Percentiles rank a stretch among this genome's conserved stretches.
These are phyloP conservation scores for Neocatenulostroma microsporum DNA, from an alignment of 2,329 filamentous ascomycete species.

Conservation along the genomic window DNA sequence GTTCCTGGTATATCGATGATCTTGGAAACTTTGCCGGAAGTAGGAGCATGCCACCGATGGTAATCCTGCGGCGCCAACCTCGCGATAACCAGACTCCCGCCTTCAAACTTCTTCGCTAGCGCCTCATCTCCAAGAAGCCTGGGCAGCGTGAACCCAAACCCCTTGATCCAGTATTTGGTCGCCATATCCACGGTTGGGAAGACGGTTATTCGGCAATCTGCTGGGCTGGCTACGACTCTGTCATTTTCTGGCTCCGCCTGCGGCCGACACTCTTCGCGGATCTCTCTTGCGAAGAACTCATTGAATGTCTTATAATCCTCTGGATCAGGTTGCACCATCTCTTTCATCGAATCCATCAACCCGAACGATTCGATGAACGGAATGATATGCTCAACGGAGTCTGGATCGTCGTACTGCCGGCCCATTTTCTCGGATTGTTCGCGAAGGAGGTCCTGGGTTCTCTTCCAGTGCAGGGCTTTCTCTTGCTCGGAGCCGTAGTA, in stretches of 20 bases:
- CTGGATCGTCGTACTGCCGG: constrained; percentile 32
- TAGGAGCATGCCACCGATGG: constrained; percentile 28
- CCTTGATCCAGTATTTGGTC: constrained; percentile 39
- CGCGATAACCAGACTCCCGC: constrained; percentile 33
- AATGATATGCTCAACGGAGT: constrained; percentile 31
- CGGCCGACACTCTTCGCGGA: constrained; percentile 31
- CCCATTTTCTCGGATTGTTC: constrained; percentile 37
- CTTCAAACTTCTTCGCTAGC: constrained; percentile 28
- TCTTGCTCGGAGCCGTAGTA: constrained; percentile 37
- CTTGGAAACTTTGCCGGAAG: constrained; percentile 10
- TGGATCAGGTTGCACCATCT: constrained; percentile 33
- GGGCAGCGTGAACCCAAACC: constrained; percentile 32
- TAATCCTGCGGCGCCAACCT: constrained; percentile 38
- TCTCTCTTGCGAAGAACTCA: constrained; percentile 36
- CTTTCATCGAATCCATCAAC: constrained; percentile 25
- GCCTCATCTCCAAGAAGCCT: constrained; percentile 23
- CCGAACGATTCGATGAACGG: constrained; percentile 36
- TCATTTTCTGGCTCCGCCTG: constrained; percentile 30
- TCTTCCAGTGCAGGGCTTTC: constrained; percentile 31
- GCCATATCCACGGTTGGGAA: constrained; percentile 33
- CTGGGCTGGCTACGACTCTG: constrained; percentile 26
- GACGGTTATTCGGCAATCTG: constrained; percentile 35
- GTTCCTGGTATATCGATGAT: constrained; percentile 34
- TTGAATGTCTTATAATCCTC: constrained; percentile 36
- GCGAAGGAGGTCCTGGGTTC: constrained; percentile 28